A percentile compares a stretch with the other conserved stretches of the same genome.
These are phyloP conservation scores for Cocos nucifera DNA, from an alignment of 176 grass and related monocot genomes.

Conservation along the genomic window DNA sequence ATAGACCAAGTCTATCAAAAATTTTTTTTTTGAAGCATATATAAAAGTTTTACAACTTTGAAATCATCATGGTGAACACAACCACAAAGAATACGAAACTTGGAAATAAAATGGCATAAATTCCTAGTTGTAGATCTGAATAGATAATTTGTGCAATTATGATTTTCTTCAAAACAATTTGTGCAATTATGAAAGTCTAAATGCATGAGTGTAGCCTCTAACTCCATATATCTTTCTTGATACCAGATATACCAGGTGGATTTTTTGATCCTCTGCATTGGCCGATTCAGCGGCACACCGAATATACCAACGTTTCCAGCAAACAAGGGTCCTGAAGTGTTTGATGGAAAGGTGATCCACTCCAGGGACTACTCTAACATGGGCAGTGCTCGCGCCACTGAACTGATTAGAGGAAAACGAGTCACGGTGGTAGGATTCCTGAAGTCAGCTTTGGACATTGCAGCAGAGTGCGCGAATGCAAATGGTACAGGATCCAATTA, in stretches of 20 bases:
- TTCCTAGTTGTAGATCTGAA: too few relatives aligned
- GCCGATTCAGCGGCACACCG: constrained; percentile 61
- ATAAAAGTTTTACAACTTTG: too few relatives aligned
- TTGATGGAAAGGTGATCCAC: constrained; percentile 48
- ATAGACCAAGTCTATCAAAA: too few relatives aligned
- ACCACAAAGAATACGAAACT: too few relatives aligned
- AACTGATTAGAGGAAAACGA: constrained; percentile 30
- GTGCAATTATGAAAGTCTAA: too few relatives aligned
- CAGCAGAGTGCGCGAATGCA: constrained; percentile 61
- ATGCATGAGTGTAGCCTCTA: too few relatives aligned
- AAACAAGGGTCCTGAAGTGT: constrained; percentile 43
- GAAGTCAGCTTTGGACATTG: constrained; percentile 79
- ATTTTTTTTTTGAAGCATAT: too few relatives aligned
- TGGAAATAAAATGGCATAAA: too few relatives aligned
- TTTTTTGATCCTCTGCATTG: constrained; percentile 69
- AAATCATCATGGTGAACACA: too few relatives aligned
- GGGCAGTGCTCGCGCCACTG: constrained; percentile 25
- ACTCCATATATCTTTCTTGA: not conserved
- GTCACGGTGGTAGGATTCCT: constrained; percentile 51
- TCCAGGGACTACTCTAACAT: constrained; percentile 43
- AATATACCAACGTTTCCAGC: constrained; percentile 48
- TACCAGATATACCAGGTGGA: constrained; percentile 40
- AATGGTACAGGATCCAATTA: constrained; percentile 29
- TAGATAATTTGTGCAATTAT: too few relatives aligned
- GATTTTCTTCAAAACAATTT: too few relatives aligned